These are phyloP conservation scores for Backusella psychrophila DNA, from an alignment of 192 early-diverging fungal genomes.

Conservation along the genomic window DNA sequence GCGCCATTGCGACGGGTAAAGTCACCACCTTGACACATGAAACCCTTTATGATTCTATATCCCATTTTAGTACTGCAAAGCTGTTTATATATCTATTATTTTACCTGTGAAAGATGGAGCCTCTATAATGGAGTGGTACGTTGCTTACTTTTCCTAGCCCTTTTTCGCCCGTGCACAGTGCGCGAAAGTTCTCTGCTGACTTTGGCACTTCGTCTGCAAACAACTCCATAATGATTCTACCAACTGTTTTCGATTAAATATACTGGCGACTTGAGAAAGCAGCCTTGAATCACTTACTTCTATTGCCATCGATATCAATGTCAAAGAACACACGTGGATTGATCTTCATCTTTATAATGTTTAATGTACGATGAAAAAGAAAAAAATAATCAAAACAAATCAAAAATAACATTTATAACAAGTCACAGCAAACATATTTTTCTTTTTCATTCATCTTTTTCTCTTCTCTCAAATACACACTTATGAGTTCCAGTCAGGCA, in stretches of 20 bases:
- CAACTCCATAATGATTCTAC: conserved; percentile 66
- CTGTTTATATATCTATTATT: not conserved
- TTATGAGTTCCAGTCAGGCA: not conserved
- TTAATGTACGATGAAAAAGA: not conserved
- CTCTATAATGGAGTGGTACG: conserved; percentile 78
- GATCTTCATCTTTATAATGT: conserved; percentile 20
- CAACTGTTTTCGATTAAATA: conserved; percentile 23
- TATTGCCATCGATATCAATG: conserved; percentile 57
- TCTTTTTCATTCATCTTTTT: not conserved
- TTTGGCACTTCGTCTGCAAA: conserved; percentile 61
- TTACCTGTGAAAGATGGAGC: conserved; percentile 72
- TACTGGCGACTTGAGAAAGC: not conserved
- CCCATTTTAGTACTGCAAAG: no score
- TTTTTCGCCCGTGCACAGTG: conserved; percentile 83
- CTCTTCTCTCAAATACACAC: not conserved
- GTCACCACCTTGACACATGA: conserved; percentile 94
- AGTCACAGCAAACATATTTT: not conserved
- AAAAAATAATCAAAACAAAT: not conserved
- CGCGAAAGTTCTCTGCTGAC: conserved; percentile 80
- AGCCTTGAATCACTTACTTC: conserved; percentile 32
- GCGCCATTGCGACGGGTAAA: conserved; percentile 69
- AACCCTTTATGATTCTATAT: conserved; percentile 76
- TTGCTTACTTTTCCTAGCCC: conserved; percentile 62
- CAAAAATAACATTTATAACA: not conserved
- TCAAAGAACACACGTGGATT: conserved; percentile 63